Evolutionary conservation across 306 rosid species (phyloP).

Genomic region (Citrullus colocynthis): DNA sequence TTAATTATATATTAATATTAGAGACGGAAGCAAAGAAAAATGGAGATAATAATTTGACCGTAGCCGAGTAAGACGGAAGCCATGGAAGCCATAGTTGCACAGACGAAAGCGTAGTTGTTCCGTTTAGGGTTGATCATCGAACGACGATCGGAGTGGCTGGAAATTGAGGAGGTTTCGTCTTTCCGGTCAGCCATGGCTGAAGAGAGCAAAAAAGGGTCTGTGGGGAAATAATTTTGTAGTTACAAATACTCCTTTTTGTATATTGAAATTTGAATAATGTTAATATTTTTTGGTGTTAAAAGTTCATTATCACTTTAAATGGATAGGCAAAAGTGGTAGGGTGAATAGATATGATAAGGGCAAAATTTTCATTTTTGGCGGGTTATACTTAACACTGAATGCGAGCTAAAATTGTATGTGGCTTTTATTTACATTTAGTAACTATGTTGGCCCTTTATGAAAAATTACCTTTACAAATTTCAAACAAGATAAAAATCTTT

Average conservation of each 20-base stretch:
- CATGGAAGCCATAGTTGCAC: slow-evolving; percentile 29
- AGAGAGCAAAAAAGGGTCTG: not conserved
- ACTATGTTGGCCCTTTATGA: too few species aligned
- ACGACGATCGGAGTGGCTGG: slow-evolving; percentile 4
- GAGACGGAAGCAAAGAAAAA: too few species aligned
- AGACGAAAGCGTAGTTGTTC: slow-evolving; percentile 44
- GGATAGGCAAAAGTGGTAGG: too few species aligned
- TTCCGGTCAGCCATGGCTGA: slow-evolving; percentile 24
- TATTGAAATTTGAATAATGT: not conserved
- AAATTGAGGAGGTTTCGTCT: not conserved
- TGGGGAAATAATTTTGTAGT: not conserved
- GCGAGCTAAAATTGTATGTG: not conserved
- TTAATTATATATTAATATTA: too few species aligned
- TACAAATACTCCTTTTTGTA: not conserved
- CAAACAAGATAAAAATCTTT: too few species aligned
- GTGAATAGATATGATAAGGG: not conserved
- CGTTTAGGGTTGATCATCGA: slow-evolving; percentile 15
- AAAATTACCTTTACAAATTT: too few species aligned
- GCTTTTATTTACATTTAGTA: too few species aligned
- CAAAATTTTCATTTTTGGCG: not conserved
- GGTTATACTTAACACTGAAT: not conserved
- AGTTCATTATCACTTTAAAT: not conserved
- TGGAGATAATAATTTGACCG: not conserved
- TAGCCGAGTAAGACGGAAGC: not conserved
- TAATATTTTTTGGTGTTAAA: not conserved